Conservation (phyloP, 306 rosid species). For the Vigna trinervia region DNA sequence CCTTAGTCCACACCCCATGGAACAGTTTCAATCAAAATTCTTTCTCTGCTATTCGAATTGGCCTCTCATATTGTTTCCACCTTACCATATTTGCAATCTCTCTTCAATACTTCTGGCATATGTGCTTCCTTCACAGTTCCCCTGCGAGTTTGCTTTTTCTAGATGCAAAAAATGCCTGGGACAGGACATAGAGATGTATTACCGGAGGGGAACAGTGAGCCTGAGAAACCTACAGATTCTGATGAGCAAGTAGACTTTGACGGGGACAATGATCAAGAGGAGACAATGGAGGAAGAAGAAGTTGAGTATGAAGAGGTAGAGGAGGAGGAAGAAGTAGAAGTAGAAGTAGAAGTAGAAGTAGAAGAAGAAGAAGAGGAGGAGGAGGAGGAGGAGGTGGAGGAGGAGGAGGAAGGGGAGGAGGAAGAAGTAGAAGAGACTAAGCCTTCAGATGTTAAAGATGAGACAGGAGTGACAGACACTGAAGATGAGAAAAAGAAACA, state of each 20-base stretch:
- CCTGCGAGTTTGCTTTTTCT: constrained; percentile 71
- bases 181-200: constrained; percentile 47
- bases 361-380: constrained; percentile 76
- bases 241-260: constrained; percentile 78
- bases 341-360: constrained; percentile 61
- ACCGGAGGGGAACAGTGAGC: constrained; percentile 50
- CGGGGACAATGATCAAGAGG: constrained; percentile 71
- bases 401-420: constrained; percentile 52
- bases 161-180: constrained; percentile 73
- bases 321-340: constrained; percentile 68
- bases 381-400: constrained; percentile 61
- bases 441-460: constrained; percentile 43
- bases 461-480: constrained; percentile 39
- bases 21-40: constrained; percentile 65
- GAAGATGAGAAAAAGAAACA: constrained; percentile 60
- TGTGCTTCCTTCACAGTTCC: constrained; percentile 77
- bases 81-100: constrained; percentile 74
- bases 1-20: constrained; percentile 74
- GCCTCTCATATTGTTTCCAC: constrained; percentile 79
- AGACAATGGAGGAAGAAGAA: constrained; percentile 70
- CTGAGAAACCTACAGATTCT: constrained; percentile 59
- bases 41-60: constrained; percentile 70
- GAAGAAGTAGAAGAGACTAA: constrained; percentile 48
- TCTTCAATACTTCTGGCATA: constrained; percentile 80
- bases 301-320: constrained; percentile 78